Evolutionary conservation across 495 filamentous ascomycete species (phyloP).

Genomic region (Penicillium crystallinum): DNA sequence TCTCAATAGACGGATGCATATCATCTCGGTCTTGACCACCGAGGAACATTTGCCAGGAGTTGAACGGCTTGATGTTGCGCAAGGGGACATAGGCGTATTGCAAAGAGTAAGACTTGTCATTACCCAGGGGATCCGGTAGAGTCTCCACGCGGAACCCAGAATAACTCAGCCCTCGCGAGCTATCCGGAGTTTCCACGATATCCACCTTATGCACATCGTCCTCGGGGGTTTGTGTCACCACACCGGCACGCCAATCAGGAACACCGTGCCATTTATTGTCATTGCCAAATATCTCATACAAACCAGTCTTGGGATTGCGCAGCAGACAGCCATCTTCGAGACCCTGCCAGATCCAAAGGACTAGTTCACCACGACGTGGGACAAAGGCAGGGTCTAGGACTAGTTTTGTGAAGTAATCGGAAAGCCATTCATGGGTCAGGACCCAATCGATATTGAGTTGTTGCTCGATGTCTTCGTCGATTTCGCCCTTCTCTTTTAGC

Average conservation of each 20-base stretch:
- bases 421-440: constrained; percentile 36
- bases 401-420: constrained; percentile 30
- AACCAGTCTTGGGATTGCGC: constrained; percentile 23
- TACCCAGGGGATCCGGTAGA: constrained; percentile 43
- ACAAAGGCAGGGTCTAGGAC: constrained; percentile 45
- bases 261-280: constrained; percentile 21
- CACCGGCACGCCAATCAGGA: constrained; percentile 53
- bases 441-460: constrained; percentile 50
- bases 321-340: constrained; percentile 34
- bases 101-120: constrained; percentile 46
- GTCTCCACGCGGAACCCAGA: constrained; percentile 57
- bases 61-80: constrained; percentile 51
- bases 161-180: constrained; percentile 40
- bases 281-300: constrained; percentile 31
- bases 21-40: constrained; percentile 29
- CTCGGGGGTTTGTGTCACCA: constrained; percentile 46
- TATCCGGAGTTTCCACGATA: constrained; percentile 31
- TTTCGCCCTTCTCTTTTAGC: constrained; percentile 32
- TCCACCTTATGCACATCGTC: constrained; percentile 41
- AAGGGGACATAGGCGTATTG: constrained; percentile 52
- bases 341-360: constrained; percentile 43
- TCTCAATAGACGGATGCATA: constrained; percentile 50
- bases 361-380: constrained; percentile 53
- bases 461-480: constrained; percentile 46
- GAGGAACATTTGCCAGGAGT: constrained; percentile 45